Conservation (phyloP, 352 stramenopile genomes). For the Salisapilia sapeloensis region DNA sequence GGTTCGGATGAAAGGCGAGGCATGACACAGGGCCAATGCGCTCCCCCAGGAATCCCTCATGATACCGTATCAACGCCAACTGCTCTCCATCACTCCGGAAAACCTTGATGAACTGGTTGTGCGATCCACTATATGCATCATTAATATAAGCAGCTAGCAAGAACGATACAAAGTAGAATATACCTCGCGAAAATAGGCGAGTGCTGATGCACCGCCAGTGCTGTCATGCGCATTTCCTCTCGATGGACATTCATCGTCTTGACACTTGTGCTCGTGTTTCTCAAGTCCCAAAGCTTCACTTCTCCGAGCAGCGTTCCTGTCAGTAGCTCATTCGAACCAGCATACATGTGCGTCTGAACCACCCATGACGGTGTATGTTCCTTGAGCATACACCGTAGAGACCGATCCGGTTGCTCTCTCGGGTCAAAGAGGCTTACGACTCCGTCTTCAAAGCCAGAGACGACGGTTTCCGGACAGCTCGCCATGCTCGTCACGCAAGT, state of each 20-base stretch:
- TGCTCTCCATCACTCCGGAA: constrained; percentile 83
- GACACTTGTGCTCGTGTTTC: constrained; percentile 63
- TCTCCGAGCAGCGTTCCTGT: constrained; percentile 89
- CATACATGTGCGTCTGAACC: constrained; percentile 80
- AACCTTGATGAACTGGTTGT: constrained; percentile 99
- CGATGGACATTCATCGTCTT: constrained; percentile 82
- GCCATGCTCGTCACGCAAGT: constrained; percentile 84
- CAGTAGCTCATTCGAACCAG: constrained; percentile 77
- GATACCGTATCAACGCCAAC: constrained; percentile 82
- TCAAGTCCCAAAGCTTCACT: constrained; percentile 96
- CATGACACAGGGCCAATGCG: constrained; percentile 94
- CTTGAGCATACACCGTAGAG: constrained; percentile 50
- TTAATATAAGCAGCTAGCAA: constrained; percentile 1
- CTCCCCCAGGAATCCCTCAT: constrained; percentile 93
- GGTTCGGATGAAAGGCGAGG: constrained; percentile 94
- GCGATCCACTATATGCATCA: constrained; percentile 67
- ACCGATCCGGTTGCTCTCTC: constrained; percentile 57
- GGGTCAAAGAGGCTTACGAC: constrained; percentile 90
- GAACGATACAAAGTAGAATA: neutral
- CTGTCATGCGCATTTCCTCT: constrained; percentile 94
- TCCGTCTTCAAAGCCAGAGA: constrained; percentile 90
- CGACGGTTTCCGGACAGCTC: constrained; percentile 60
- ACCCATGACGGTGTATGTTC: constrained; percentile 95
- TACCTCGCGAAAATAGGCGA: constrained; percentile 91
- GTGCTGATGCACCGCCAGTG: constrained; percentile 89